Evolutionary conservation across 2,329 filamentous ascomycete genomes (phyloP), one percentile per base, ranked within the genome.

Genomic region (Fusarium pininemorale): DNA sequence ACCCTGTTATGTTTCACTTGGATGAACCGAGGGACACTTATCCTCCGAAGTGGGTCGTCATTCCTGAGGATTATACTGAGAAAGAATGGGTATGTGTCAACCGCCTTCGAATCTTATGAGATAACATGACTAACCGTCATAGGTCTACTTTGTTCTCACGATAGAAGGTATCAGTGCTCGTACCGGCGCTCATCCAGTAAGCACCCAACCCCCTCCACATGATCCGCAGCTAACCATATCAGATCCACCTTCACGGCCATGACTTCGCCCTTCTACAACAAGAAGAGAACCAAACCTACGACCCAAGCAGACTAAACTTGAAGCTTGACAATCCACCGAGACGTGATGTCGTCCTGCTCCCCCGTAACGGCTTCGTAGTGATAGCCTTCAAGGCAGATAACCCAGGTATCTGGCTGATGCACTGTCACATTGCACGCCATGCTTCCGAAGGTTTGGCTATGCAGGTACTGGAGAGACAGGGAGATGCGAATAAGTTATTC

Each of bases 391-490:
- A 85, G 72, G 81, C 83, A 1, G 81, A 83, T 62, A 88, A 88
- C 77, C 84, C 87, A 3, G 86, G 87, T 1, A 78, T 80, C 3
- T 87, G 86, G 85, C 74, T 86, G 0, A 82, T 87, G 79, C 85
- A 87, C 74, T 87, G 85, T 72, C 85, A 87, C 70, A 84, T 86
- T 7, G 82, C 82, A 14, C 87, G 85, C 81, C 87, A 89, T 73
- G 82, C 84, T 0, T 84, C 82, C 0, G 75, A 74, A 6, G 76
- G 76, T 1, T 28, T 78, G 12, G 76, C 76, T 2, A 58, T 78
- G 42, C 76, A 78, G 6, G 63, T 78, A 1, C 5, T 78, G n/a
- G 76, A 78, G 6, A 68, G 76, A 3, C 72, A 76, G 28, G 41
- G 60, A 20, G 71, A 74, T 18, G 70, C 71, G 3, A 47, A 64